phyloP scores from a whole-genome alignment of 2,329 filamentous ascomycete genomes.

The Penicillium glabrum region DNA sequence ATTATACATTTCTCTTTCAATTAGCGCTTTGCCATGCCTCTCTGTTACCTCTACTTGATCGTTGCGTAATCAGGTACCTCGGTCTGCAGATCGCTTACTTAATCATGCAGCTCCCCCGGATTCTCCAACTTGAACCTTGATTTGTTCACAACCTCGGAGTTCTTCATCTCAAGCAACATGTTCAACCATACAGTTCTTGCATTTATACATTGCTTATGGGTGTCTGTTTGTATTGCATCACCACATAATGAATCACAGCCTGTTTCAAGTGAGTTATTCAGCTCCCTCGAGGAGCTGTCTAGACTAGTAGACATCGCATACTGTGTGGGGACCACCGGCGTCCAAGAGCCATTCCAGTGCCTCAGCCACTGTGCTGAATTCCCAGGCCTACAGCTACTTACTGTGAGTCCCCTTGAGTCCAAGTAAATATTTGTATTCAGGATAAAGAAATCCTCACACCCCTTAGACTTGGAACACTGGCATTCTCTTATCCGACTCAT shows the following conservation, averaged over 20 bases:
- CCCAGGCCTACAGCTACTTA: slow-evolving; percentile 72
- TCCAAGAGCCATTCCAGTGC: slow-evolving; percentile 80
- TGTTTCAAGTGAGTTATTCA: slow-evolving; percentile 67
- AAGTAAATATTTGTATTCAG: not conserved
- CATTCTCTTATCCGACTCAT: slow-evolving; percentile 80
- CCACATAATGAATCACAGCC: slow-evolving; percentile 8
- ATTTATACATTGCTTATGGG: not conserved
- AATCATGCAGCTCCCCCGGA: not conserved
- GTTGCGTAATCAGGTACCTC: not conserved
- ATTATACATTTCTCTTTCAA: not conserved
- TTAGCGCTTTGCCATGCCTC: not conserved
- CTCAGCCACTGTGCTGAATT: slow-evolving; percentile 84
- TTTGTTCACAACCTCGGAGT: not conserved
- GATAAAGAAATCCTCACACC: slow-evolving; percentile 1
- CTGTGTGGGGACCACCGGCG: slow-evolving; percentile 82
- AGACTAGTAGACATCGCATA: slow-evolving; percentile 92
- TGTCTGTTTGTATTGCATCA: not conserved
- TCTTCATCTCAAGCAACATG: not conserved
- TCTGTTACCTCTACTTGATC: too few relatives aligned
- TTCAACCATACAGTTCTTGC: not conserved
- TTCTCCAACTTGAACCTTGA: not conserved
- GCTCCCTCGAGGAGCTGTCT: slow-evolving; percentile 81
- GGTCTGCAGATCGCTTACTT: not conserved
- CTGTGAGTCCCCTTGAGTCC: slow-evolving; percentile 37
- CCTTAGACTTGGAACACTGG: slow-evolving; percentile 83